phyloP scores from a whole-genome alignment of 1,284 basidiomycete genomes.

The Puccinia polysora region DNA sequence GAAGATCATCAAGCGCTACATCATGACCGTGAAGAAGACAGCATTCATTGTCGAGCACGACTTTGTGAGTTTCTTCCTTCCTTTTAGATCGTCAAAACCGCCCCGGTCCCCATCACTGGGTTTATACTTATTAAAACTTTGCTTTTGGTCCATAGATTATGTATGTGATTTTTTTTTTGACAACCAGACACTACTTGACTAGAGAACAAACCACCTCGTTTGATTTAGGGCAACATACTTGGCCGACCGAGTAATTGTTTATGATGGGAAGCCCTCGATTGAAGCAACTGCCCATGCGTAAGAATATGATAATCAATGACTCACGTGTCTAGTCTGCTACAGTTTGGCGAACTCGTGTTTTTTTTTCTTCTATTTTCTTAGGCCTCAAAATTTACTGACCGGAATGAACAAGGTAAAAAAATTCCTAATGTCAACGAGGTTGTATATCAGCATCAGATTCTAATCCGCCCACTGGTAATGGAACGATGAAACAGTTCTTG shows the following conservation, averaged over 20 bases:
- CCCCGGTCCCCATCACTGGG: background rate
- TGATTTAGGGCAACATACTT: constrained; percentile 71
- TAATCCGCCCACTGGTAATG: background rate
- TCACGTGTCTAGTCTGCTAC: constrained; percentile 40
- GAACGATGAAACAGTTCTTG: constrained; percentile 60
- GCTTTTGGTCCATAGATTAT: constrained; percentile 38
- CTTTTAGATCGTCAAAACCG: background rate
- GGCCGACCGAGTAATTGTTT: constrained; percentile 93
- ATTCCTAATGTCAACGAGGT: background rate
- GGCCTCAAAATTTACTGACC: constrained; percentile 73
- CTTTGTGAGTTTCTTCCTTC: constrained; percentile 61
- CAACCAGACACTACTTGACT: background rate
- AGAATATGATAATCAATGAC: constrained; percentile 51
- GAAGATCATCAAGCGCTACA: constrained; percentile 88
- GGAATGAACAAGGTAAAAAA: constrained; percentile 68
- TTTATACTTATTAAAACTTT: constrained; percentile 1
- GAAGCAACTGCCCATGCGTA: constrained; percentile 78
- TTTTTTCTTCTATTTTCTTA: constrained; percentile 50
- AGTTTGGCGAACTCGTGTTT: background rate
- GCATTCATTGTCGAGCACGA: constrained; percentile 98
- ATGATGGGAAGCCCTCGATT: constrained; percentile 77
- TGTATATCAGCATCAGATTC: background rate
- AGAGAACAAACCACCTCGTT: constrained; percentile 57
- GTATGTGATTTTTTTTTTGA: constrained; percentile 18
- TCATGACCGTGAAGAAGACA: constrained; percentile 86